Evolutionary conservation across 78 protist species (phyloP).

Genomic region (Dictyostelium purpureum): DNA sequence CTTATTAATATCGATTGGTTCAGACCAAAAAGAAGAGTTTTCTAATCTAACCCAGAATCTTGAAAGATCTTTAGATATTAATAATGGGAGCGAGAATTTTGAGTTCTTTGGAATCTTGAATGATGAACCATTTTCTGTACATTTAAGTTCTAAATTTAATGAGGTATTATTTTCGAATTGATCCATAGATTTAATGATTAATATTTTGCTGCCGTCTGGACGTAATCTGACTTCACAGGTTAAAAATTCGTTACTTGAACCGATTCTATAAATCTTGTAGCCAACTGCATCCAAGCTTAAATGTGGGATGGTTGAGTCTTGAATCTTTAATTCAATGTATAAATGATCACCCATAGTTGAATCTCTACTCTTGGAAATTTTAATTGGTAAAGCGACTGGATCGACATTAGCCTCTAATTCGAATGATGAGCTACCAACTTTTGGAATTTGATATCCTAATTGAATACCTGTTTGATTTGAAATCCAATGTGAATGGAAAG

Average conservation of each 20-base stretch:
- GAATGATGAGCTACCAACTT: not conserved
- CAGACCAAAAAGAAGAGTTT: conserved; percentile 34
- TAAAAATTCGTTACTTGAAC: not conserved
- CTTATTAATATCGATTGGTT: not conserved
- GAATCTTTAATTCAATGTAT: not conserved
- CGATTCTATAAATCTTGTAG: conserved; percentile 14
- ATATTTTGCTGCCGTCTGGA: conserved; percentile 56
- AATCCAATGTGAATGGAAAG: conserved; percentile 74
- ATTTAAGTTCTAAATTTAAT: not conserved
- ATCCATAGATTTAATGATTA: conserved; percentile 18
- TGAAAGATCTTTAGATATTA: not conserved
- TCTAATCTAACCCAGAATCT: conserved; percentile 9
- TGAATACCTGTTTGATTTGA: conserved; percentile 33
- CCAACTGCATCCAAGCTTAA: conserved; percentile 56
- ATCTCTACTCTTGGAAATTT: conserved; percentile 15
- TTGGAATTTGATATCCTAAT: conserved; percentile 17
- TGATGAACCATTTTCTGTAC: conserved; percentile 9
- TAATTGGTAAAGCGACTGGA: conserved; percentile 14
- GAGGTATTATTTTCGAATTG: conserved; percentile 51
- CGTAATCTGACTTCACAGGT: conserved; percentile 33
- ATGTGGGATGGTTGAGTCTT: not conserved
- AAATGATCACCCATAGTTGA: conserved; percentile 42
- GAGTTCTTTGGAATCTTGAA: not conserved
- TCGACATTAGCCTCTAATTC: not conserved
- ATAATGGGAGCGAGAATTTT: conserved; percentile 35